phyloP scores from a whole-genome alignment of 345 rosid species.

The Cardamine occulta region DNA sequence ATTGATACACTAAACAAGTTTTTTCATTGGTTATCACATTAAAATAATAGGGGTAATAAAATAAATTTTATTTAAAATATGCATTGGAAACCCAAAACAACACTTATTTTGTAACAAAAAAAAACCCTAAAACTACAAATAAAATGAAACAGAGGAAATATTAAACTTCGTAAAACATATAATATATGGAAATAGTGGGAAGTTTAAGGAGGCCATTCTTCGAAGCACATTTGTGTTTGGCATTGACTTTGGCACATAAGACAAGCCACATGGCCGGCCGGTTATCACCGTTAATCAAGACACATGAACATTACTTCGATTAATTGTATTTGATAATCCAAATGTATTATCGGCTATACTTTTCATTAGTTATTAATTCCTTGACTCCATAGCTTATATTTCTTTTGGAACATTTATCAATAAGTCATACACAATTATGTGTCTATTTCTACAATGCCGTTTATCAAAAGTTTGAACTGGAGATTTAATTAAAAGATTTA shows the following conservation, averaged over 20 bases:
- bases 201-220: slow-evolving; percentile 37
- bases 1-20: too few species aligned
- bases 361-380: slow-evolving; percentile 23
- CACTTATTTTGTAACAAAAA: too few species aligned
- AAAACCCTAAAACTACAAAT: too few species aligned
- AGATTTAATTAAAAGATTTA: background rate
- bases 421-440: slow-evolving; percentile 18
- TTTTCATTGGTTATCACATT: too few species aligned
- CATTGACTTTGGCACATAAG: slow-evolving; percentile 39
- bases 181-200: slow-evolving; percentile 36
- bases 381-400: background rate
- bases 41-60: too few species aligned
- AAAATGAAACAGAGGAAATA: too few species aligned
- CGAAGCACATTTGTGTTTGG: slow-evolving; percentile 31
- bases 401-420: background rate
- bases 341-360: slow-evolving; percentile 1
- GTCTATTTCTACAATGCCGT: background rate
- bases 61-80: too few species aligned
- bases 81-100: too few species aligned
- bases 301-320: slow-evolving; percentile 30
- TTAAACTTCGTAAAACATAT: background rate
- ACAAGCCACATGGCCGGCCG: slow-evolving; percentile 38
- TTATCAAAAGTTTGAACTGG: background rate
- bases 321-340: slow-evolving; percentile 21
- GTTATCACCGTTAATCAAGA: slow-evolving; percentile 42